phyloP scores from a whole-genome alignment of 2,329 filamentous ascomycete genomes.

The Colletotrichum tanaceti region DNA sequence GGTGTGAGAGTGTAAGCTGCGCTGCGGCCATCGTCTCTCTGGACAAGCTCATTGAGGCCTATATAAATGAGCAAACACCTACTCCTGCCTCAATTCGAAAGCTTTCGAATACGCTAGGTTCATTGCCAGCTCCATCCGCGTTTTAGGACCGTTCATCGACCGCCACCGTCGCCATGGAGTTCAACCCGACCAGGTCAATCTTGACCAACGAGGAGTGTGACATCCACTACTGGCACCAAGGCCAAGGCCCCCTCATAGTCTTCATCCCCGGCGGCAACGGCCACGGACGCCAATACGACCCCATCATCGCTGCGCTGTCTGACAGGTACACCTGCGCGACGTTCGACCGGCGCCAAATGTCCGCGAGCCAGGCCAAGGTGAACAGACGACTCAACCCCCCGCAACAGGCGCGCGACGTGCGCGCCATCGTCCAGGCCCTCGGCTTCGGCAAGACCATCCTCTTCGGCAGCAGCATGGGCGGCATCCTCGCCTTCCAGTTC shows the following conservation, averaged over 20 bases:
- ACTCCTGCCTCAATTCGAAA: not conserved
- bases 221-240: constrained; percentile 49
- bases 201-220: constrained; percentile 48
- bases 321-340: constrained; percentile 47
- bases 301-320: constrained; percentile 46
- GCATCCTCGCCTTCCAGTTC: constrained; percentile 47
- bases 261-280: constrained; percentile 51
- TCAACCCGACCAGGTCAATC: constrained; percentile 41
- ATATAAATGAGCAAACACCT: no score
- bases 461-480: constrained; percentile 49
- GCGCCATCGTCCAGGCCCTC: constrained; percentile 46
- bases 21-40: no score
- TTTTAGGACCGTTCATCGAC: no score
- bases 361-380: constrained; percentile 44
- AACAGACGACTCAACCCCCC: constrained; percentile 45
- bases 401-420: constrained; percentile 49
- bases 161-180: constrained; percentile 40
- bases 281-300: constrained; percentile 48
- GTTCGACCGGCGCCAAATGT: constrained; percentile 51
- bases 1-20: no score
- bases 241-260: constrained; percentile 47
- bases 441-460: constrained; percentile 45
- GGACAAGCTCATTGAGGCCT: no score
- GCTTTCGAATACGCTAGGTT: no score
- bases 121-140: no score